These are phyloP conservation scores for Sisymbrium irio DNA, from an alignment of 345 rosid species.

Conservation along the genomic window DNA sequence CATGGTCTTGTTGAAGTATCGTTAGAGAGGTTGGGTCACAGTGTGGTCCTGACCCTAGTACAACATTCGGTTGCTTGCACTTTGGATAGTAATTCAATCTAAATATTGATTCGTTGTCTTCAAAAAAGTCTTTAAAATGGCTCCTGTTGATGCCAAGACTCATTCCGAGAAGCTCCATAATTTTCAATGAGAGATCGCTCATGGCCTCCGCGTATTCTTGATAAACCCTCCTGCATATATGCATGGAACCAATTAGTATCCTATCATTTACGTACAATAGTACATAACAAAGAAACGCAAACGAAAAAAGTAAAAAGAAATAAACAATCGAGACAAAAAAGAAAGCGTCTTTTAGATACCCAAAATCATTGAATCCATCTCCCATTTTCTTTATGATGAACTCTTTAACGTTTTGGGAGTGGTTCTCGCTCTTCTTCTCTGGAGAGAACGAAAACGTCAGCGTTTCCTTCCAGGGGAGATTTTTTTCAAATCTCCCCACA, in stretches of 20 bases:
- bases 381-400: not conserved
- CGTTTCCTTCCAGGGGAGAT: constrained; percentile 11
- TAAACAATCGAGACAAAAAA: not conserved
- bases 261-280: too few species aligned
- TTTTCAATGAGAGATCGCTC: constrained; percentile 1
- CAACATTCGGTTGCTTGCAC: constrained; percentile 1
- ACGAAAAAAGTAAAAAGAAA: not conserved
- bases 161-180: constrained; percentile 14
- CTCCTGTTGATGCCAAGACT: not conserved
- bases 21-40: constrained; percentile 13
- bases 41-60: constrained; percentile 15
- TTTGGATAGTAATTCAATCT: constrained; percentile 7
- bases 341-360: not conserved
- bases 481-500: not conserved
- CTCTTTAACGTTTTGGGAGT: not conserved
- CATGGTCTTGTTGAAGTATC: constrained; percentile 9
- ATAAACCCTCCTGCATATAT: not conserved
- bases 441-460: not conserved
- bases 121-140: constrained; percentile 2
- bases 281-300: not conserved
- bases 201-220: constrained; percentile 8
- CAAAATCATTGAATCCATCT: constrained; percentile 1
- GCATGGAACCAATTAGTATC: not conserved
- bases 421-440: not conserved
- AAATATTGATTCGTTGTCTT: constrained; percentile 7